Percentiles rank a stretch among this genome's conserved stretches.
Evolutionary conservation across 2,329 filamentous ascomycete species (phyloP).

Genomic region (Microascus cirrosus): DNA sequence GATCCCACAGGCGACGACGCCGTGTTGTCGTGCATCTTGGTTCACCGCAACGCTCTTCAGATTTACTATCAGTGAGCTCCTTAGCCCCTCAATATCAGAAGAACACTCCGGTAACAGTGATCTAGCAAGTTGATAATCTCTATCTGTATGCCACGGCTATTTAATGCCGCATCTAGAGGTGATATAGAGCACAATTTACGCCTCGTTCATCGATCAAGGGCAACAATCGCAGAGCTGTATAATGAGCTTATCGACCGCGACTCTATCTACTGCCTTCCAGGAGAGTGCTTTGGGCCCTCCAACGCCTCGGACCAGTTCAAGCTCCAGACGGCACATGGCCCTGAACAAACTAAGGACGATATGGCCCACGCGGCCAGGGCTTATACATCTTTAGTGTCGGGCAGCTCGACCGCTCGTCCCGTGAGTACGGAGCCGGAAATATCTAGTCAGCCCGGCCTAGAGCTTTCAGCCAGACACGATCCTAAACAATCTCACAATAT

Average conservation of each 20-base stretch:
- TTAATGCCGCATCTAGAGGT: background rate
- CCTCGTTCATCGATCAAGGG: background rate
- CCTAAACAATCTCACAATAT: background rate
- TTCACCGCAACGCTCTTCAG: background rate
- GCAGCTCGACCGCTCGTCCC: background rate
- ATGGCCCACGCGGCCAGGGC: background rate
- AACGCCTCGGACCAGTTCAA: background rate
- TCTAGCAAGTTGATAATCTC: background rate
- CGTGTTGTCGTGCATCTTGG: background rate
- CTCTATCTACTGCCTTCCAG: background rate
- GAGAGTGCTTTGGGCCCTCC: background rate
- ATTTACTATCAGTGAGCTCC: background rate
- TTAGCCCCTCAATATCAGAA: background rate
- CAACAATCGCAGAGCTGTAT: background rate
- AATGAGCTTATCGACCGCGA: background rate
- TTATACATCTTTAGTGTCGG: background rate
- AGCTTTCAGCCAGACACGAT: background rate
- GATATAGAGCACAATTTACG: background rate
- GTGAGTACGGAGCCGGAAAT: background rate
- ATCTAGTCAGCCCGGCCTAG: background rate
- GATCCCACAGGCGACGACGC: background rate
- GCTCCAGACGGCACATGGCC: background rate
- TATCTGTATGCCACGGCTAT: background rate
- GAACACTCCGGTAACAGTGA: background rate
- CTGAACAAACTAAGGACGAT: background rate